Conservation (phyloP, 805 yeast genomes). For the Kuraishia piskuri region DNA sequence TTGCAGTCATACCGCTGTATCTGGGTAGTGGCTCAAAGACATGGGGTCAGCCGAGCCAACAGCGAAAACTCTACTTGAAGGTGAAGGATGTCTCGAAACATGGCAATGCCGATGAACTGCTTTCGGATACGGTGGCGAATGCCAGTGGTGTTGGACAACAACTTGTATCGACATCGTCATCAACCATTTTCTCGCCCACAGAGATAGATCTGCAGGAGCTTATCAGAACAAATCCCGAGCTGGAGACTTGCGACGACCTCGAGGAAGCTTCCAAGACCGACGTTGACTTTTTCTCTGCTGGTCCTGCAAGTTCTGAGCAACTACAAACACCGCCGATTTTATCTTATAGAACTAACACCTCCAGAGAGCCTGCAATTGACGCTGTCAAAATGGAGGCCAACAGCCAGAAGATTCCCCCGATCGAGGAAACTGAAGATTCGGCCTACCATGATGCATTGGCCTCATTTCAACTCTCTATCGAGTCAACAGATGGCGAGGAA, state of each 20-base stretch:
- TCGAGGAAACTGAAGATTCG: background rate
- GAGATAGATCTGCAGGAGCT: background rate
- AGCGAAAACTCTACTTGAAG: background rate
- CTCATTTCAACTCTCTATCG: background rate
- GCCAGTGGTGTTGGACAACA: background rate
- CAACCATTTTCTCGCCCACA: background rate
- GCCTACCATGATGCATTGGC: background rate
- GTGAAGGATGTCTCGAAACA: background rate
- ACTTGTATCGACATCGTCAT: background rate
- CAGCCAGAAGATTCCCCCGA: background rate
- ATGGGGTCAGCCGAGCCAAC: background rate
- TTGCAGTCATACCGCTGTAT: background rate
- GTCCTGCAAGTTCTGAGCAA: background rate
- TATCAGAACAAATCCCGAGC: background rate
- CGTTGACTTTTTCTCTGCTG: background rate
- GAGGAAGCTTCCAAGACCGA: background rate
- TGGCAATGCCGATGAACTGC: background rate
- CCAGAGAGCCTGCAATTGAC: background rate
- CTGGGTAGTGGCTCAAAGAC: background rate
- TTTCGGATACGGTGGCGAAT: background rate
- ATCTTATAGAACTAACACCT: background rate
- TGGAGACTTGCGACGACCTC: background rate
- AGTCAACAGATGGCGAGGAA: slow-evolving; percentile 1
- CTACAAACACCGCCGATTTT: background rate
- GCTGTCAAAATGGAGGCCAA: background rate